Evolutionary conservation across 2,329 filamentous ascomycete genomes (phyloP), one percentile per base, ranked within the genome.

Genomic region (Exophiala phaeomuriformis): DNA sequence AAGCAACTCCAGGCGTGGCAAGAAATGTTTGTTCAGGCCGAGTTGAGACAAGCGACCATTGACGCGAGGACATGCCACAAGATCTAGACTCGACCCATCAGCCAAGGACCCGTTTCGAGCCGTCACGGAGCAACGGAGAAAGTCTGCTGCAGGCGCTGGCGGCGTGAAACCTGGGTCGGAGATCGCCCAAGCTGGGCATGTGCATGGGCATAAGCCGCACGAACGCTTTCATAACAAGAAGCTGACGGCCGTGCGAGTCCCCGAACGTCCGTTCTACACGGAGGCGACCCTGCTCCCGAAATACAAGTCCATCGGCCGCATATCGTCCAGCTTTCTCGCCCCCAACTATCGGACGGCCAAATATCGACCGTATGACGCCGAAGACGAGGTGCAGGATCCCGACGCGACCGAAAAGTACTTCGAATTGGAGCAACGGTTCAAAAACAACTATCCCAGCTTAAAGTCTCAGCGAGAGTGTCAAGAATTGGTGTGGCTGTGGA

Each of bases 281-380:
- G 46, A 27, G 8, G 47, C 33, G 27, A 41, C 29, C 31, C 10
- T 52, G 4, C 43, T 62, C 9, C 60, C 60, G 5, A 61, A 57
- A 41, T 61, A 60, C 44, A 59, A 58, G 45, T 53, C 57, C 30
- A 61, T 63, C 29, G 60, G 59, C 8, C 49, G 59, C 32, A 43
- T 63, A 3, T 50, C 52, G 7, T 36, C 53, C 4, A 63, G 53
- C 40, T 56, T 62, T 37, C 57, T 63, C 12, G 59, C 61, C 12
- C 56, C 53, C 7, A 62, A 62, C 36, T 48, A 52, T 41, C 55
- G 54, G 10, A 61, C 55, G 9, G 49, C 57, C 27, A 60, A 58
- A 47, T 57, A 56, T 42, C 45, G 59, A 30, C 58, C 61, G 5
- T 62, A 62, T 42, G 60, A 60, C 39, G 39, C 53, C 4, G 58